Evolutionary conservation across 2,329 filamentous ascomycete species (phyloP), one percentile per base, ranked within the genome.

Genomic region (Diaporthe helianthi): DNA sequence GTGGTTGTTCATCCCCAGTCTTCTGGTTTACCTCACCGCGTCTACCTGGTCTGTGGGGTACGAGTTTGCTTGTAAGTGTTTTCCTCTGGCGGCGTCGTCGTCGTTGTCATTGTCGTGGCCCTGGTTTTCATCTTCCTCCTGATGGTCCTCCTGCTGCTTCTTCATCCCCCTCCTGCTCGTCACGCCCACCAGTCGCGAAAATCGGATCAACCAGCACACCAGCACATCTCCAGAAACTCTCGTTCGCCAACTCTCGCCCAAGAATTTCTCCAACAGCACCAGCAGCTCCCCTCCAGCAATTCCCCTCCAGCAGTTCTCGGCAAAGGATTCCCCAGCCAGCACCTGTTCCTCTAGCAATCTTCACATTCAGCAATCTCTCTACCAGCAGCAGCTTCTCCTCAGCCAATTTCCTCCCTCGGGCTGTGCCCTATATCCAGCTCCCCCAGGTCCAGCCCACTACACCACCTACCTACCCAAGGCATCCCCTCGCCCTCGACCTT

Each of bases 11-110:
- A 24, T 68, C 46, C 55, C 54, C 47, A 55, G 66, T 44, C 8
- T 68, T 58, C 54, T 68, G 46, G 24, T 29, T 41, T 68, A 68
- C 36, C 66, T 68, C 66, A 9, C 60, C 47, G 66, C 53, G 55
- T 68, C 66, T 13, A 17, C 66, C 3, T 68, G 58, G 54, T 63
- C 66, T 19, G 24, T 68, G 33, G 46, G 58, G 54, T 68, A 68
- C 36, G 47, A 54, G 66, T 68, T 68, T 68, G 66, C 55, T 15
- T 68, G 66, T 68, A 33, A 33, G 66, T 63, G 5, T n/a, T 2
- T 8, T 63, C 46, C 19, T n/a, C 17, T 13, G 17, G 4, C 17
- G 9, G 13, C 9, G 3, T 31, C 26, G 9, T 9, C 10, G 8
- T 44, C 36, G 36, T 44, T 19, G n/a, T 22, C n/a, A n/a, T 47